Base-by-base conservation (phyloP, 257 asterid species). In the Orobanche coerulescens region DNA sequence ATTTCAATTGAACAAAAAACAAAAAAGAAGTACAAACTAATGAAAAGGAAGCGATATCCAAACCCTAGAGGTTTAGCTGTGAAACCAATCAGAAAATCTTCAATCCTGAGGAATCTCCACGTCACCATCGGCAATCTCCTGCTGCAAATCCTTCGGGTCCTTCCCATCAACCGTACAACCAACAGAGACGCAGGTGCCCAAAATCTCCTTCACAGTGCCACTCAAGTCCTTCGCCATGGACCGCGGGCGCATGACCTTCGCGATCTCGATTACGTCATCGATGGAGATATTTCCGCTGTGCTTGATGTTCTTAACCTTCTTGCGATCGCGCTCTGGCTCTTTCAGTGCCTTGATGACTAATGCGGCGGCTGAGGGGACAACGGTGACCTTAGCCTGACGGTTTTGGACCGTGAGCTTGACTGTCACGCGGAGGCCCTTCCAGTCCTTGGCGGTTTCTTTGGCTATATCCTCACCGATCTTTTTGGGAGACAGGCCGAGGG, bases 351-450 rank as follows among this genome's bases (percentile, higher is more conserved):
- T 84, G 78, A 84, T 84, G 55, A 84, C 88, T 13, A 84, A 56
- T 0, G 92, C 88, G 15, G 92, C 92, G 26, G 88, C 92, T 5
- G 92, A 84, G 9, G 92, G 88, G 44, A 84, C 88, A 19, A 84
- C 85, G 15, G 88, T 16, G 28, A 84, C 88, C 71, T 84, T 84
- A 0, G 92, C 92, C 77, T 84, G 92, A 18, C 92, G 88, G 46
- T 84, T 81, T 51, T 83, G 90, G 7, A 83, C 90, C 2, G 87
- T 83, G 61, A 83, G 83, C 62, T 83, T 83, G 7, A 81, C 88
- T 5, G 92, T 81, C 11, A 81, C 92, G 8, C 88, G 88, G 49
- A 84, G 88, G n/a, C 92, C 92, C 86, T 84, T 84, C 92, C 92
- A 84, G 74, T 84, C 92, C 71, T 84, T 84, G 58, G 92, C 88